Conservation (phyloP, 1,139 yeast genomes). For the Ogataea hybrid region DNA sequence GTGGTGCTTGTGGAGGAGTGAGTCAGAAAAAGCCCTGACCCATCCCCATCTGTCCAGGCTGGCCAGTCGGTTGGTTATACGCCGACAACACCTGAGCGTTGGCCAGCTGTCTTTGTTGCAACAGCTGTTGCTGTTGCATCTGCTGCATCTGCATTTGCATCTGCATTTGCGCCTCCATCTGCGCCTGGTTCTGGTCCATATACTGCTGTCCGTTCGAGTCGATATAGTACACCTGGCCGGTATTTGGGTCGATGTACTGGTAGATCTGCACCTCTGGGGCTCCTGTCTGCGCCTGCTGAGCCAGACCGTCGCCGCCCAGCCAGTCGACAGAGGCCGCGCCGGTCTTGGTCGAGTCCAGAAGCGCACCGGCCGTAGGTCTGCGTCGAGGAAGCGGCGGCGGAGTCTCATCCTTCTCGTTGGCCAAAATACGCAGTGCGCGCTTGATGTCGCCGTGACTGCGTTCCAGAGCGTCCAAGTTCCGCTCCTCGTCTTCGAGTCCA, state of each 20-base stretch:
- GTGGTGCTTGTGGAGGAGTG: conserved; percentile 14
- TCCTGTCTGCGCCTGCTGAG: conserved; percentile 9
- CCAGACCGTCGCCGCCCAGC: conserved; percentile 30
- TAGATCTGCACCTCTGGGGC: conserved; percentile 36
- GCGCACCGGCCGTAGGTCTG: conserved; percentile 34
- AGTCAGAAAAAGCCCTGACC: conserved; percentile 14
- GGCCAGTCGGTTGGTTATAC: conserved; percentile 38
- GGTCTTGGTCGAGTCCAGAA: conserved; percentile 29
- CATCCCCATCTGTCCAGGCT: conserved; percentile 31
- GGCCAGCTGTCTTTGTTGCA: conserved; percentile 28
- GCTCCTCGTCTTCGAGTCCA: conserved; percentile 49
- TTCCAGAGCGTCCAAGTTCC: conserved; percentile 49
- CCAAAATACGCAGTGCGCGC: conserved; percentile 47
- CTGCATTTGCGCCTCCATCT: conserved; percentile 40
- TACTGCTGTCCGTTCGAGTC: conserved; percentile 61
- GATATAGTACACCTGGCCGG: conserved; percentile 58
- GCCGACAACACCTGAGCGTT: conserved; percentile 26
- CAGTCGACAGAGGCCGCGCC: conserved; percentile 33
- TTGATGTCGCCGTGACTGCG: conserved; percentile 48
- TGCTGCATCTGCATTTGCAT: conserved; percentile 19
- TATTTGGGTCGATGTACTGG: conserved; percentile 61
- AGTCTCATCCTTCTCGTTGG: conserved; percentile 27
- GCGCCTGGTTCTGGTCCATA: conserved; percentile 55
- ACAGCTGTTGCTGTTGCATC: conserved; percentile 4
- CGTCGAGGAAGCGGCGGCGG: conserved; percentile 50